Evolutionary conservation across 805 yeast species (phyloP), one percentile per base, ranked within the genome.

Genomic region (Yamadazyma paraphyllophila): DNA sequence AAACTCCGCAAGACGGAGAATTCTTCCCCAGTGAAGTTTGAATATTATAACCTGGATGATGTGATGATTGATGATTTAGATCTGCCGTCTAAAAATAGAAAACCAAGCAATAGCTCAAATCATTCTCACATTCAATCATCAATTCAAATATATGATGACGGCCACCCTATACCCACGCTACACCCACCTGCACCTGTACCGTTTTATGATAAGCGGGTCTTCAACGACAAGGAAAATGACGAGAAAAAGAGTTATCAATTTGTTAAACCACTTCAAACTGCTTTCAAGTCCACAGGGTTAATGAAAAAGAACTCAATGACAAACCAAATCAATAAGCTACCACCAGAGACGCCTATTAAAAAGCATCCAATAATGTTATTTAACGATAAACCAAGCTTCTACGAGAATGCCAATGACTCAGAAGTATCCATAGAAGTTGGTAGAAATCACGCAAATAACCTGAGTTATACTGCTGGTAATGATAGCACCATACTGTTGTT

Each of bases 251-350:
- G 72, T 9, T 87, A 83, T 63, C 78, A 81, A 51, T 78, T 81
- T 39, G 94, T 86, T 16, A 86, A 85, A 59, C 96, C 96, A 2
- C 72, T 88, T 33, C 96, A 88, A 60, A 83, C 91, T 0, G 96
- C 94, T 12, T 88, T 88, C 63, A 75, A 80, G 60, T 78, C 91
- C 2, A 69, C 87, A 0, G 96, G 96, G 0, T 66, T 88, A 30
- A 63, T 83, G 71, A 85, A 65, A 69, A 82, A 63, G 67, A 69
- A 60, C 55, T 62, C 59, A 14, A 47, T 65, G 7, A 54, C 36
- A 8, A 35, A 14, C 40, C 47, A 36, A 12, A 46, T 40, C 37
- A 55, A 61, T 33, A 69, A 69, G 42, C 55, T 62, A 8, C 74
- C 74, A 1, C 76, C 76, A 0, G 76, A 71, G 40, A 71, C 76